Evolutionary conservation across 2,329 filamentous ascomycete genomes (phyloP).

Genomic region (Madurella fahalii): DNA sequence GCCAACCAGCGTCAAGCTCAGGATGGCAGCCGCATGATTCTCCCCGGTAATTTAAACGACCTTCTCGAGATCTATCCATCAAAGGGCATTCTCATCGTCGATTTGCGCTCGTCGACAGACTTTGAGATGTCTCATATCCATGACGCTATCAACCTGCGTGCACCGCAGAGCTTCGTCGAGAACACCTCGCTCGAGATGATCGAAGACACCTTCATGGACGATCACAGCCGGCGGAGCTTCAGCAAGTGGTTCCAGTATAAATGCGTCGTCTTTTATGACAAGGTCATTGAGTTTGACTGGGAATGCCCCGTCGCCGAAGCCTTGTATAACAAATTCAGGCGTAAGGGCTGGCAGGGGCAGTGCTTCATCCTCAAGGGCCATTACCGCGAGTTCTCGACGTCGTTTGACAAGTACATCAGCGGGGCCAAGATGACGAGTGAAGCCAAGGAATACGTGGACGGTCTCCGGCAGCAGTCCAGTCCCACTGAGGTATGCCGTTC

Average conservation of each 20-base stretch:
- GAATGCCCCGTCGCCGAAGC: slow-evolving; percentile 48
- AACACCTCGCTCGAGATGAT: slow-evolving; percentile 48
- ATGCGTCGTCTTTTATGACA: slow-evolving; percentile 52
- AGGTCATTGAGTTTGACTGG: slow-evolving; percentile 45
- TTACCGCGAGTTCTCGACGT: slow-evolving; percentile 51
- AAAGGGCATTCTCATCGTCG: slow-evolving; percentile 45
- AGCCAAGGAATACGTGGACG: slow-evolving; percentile 39
- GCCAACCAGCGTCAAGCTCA: slow-evolving; percentile 31
- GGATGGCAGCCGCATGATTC: slow-evolving; percentile 43
- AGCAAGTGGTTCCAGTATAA: slow-evolving; percentile 43
- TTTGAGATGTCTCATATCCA: slow-evolving; percentile 51
- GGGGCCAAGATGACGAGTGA: slow-evolving; percentile 40
- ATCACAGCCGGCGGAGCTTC: slow-evolving; percentile 45
- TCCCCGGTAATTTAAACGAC: slow-evolving; percentile 47
- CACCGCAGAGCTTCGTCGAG: slow-evolving; percentile 46
- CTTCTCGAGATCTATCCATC: slow-evolving; percentile 48
- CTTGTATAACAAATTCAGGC: slow-evolving; percentile 43
- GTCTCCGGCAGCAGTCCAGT: slow-evolving; percentile 33
- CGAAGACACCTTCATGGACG: slow-evolving; percentile 46
- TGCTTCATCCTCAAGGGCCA: slow-evolving; percentile 54
- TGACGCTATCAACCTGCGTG: slow-evolving; percentile 49
- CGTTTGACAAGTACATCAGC: slow-evolving; percentile 49
- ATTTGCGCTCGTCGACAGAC: slow-evolving; percentile 44
- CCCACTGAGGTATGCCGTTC: slow-evolving; percentile 32
- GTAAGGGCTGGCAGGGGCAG: slow-evolving; percentile 47